Evolutionary conservation across 768 basidiomycete genomes (phyloP).

Genomic region (Myochromella boudieri): DNA sequence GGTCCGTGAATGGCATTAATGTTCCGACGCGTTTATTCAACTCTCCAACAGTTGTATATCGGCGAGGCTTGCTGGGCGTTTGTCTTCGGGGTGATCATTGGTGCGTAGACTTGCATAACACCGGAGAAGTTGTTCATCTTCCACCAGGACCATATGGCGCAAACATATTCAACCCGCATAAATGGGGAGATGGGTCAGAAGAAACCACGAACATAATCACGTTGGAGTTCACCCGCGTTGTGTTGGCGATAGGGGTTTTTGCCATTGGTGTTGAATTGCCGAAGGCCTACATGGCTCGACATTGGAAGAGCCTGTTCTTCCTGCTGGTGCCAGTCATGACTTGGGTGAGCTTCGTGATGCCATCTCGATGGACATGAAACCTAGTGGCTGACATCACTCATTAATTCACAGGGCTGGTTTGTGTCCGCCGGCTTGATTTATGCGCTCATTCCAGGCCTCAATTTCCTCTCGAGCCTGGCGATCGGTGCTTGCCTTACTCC

Average conservation of each 20-base stretch:
- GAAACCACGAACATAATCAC: constrained; percentile 72
- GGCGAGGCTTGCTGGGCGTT: constrained; percentile 98
- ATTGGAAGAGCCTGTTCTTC: constrained; percentile 89
- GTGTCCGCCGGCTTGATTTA: constrained; percentile 90
- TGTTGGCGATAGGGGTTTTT: constrained; percentile 95
- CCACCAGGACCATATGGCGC: constrained; percentile 76
- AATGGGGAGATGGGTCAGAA: constrained; percentile 59
- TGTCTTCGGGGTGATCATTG: constrained; percentile 88
- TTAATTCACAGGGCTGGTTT: constrained; percentile 77
- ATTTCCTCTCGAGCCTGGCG: constrained; percentile 86
- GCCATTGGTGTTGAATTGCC: constrained; percentile 98
- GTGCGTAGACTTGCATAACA: constrained; percentile 35
- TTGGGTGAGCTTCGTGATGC: constrained; percentile 54
- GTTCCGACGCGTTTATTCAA: constrained; percentile 9
- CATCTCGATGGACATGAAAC: too few relatives aligned
- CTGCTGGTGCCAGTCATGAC: constrained; percentile 82
- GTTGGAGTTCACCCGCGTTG: constrained; percentile 87
- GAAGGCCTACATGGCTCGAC: constrained; percentile 90
- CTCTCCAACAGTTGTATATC: constrained; percentile 65
- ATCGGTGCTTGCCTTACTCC: constrained; percentile 93
- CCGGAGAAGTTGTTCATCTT: neutral
- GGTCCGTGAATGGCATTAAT: constrained; percentile 37
- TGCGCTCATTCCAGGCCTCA: constrained; percentile 85
- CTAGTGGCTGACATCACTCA: neutral
- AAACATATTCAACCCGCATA: constrained; percentile 77